Evolutionary conservation across 2,329 filamentous ascomycete species (phyloP).

Genomic region (Elsinoe perseae): DNA sequence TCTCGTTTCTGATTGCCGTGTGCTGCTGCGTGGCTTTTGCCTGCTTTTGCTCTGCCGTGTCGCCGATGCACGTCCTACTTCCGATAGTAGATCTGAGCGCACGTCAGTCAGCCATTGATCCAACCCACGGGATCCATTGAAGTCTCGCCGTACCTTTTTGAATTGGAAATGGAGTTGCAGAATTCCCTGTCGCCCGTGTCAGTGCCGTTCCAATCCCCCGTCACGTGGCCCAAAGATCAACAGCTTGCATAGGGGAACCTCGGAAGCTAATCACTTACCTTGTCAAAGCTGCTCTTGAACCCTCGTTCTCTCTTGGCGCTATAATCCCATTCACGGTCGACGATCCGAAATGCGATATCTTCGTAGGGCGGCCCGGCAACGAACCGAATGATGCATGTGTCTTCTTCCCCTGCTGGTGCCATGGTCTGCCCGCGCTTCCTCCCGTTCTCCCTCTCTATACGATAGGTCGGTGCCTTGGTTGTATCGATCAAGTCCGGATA

Average conservation of each 20-base stretch:
- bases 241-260: constrained; percentile 19
- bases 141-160: constrained; percentile 64
- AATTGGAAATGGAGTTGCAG: constrained; percentile 96
- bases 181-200: constrained; percentile 58
- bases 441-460: constrained; percentile 88
- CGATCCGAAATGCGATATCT: constrained; percentile 92
- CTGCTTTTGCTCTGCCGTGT: constrained; percentile 2
- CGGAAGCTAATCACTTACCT: constrained; percentile 51
- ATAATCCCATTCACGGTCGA: constrained; percentile 99
- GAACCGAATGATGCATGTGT: constrained; percentile 94
- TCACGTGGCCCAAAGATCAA: constrained; percentile 26
- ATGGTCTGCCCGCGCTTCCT: constrained; percentile 84
- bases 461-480: constrained; percentile 87
- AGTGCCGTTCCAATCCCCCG: neutral
- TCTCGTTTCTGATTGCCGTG: neutral
- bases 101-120: constrained; percentile 18
- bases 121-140: constrained; percentile 16
- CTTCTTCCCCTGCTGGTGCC: constrained; percentile 87
- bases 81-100: constrained; percentile 40
- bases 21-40: neutral
- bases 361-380: constrained; percentile 93
- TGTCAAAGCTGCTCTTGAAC: constrained; percentile 95
- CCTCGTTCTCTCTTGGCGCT: constrained; percentile 90
- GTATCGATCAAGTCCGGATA: constrained; percentile 97
- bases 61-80: constrained; percentile 28